Percentiles rank a stretch among this genome's conserved stretches.
Conservation (phyloP, 495 filamentous ascomycete genomes). For the Penicillium turbatum region DNA sequence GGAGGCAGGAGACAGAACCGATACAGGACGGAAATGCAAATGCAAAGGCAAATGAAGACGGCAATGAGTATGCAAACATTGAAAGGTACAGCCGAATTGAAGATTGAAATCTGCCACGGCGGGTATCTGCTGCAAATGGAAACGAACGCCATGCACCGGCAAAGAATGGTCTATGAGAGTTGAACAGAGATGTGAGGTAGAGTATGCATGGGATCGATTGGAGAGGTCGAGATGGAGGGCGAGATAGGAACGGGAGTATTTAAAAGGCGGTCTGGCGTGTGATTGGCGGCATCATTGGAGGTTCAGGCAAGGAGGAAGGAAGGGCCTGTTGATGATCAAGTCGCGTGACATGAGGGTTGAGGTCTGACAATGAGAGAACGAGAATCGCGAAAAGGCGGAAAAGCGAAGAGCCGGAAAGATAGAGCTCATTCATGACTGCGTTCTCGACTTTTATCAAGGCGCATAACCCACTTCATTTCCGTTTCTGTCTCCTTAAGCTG, state of each 20-base stretch:
- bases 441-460: slow-evolving; percentile 52
- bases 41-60: slow-evolving; percentile 2
- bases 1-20: background rate
- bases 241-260: background rate
- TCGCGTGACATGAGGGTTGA: background rate
- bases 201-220: background rate
- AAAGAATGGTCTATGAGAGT: slow-evolving; percentile 5
- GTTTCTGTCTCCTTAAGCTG: slow-evolving; percentile 59
- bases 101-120: slow-evolving; percentile 11
- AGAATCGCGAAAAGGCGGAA: too few species aligned
- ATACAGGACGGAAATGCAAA: background rate
- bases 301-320: background rate
- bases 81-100: slow-evolving; percentile 1
- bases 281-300: background rate
- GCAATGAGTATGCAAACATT: slow-evolving; percentile 4
- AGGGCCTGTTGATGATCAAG: background rate
- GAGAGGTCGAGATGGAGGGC: too few species aligned
- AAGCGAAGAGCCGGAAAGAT: background rate
- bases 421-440: slow-evolving; percentile 6
- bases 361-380: background rate
- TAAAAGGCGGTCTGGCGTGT: background rate
- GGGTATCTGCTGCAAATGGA: slow-evolving; percentile 19
- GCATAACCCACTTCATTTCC: slow-evolving; percentile 66
- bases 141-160: slow-evolving; percentile 17
- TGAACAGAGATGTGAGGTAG: background rate